Conservation (phyloP, 345 rosid species). For the Arabidopsis suecica region DNA sequence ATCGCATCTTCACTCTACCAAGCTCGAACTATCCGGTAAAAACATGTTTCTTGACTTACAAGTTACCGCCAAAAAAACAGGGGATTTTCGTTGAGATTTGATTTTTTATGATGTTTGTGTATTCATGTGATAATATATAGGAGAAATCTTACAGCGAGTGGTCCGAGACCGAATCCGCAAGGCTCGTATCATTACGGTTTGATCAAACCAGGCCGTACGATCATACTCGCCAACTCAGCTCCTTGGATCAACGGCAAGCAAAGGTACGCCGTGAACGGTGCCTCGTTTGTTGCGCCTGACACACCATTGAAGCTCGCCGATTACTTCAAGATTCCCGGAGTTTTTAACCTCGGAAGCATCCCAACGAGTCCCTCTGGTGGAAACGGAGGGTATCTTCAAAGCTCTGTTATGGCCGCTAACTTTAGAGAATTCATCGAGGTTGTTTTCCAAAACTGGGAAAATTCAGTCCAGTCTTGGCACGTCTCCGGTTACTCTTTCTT, state of each 20-base stretch:
- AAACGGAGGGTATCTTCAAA: conserved; percentile 64
- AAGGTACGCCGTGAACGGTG: conserved; percentile 80
- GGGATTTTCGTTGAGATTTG: neutral
- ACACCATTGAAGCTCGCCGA: conserved; percentile 94
- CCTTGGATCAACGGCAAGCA: conserved; percentile 85
- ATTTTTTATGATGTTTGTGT: conserved; percentile 7
- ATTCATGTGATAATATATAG: conserved; percentile 45
- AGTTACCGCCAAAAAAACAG: neutral
- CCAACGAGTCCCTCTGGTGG: conserved; percentile 69
- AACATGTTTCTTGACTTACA: conserved; percentile 7
- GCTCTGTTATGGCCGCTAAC: conserved; percentile 73
- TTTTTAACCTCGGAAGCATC: conserved; percentile 76
- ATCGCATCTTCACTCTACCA: conserved; percentile 76
- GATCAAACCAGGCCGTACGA: conserved; percentile 77
- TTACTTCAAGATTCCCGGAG: conserved; percentile 84
- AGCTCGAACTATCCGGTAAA: conserved; percentile 86
- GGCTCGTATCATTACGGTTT: conserved; percentile 96
- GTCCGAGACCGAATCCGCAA: conserved; percentile 96
- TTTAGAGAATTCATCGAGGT: conserved; percentile 81
- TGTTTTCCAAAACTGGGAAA: conserved; percentile 83
- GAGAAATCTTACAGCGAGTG: conserved; percentile 93
- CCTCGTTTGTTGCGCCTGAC: conserved; percentile 70
- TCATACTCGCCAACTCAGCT: conserved; percentile 72
- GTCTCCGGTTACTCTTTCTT: conserved; percentile 84
- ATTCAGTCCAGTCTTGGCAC: conserved; percentile 87